These are phyloP conservation scores for Gelatoporia subvermispora DNA, from an alignment of 768 basidiomycete genomes.

Conservation along the genomic window DNA sequence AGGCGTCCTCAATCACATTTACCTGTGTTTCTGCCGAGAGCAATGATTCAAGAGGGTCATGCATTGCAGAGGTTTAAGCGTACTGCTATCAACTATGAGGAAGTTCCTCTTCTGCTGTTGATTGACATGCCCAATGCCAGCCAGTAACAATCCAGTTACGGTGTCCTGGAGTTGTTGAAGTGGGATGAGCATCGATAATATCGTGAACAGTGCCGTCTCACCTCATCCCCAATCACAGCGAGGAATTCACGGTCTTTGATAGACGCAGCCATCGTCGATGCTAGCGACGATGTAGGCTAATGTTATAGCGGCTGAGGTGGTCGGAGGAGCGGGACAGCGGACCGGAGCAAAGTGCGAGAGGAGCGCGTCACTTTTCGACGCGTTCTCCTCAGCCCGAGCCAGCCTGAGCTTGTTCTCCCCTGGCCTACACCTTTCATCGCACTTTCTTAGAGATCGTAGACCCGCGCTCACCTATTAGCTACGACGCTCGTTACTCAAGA, in stretches of 20 bases:
- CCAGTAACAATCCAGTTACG: slow-evolving; percentile 91
- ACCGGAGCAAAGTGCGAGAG: not conserved
- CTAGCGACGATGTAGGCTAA: not conserved
- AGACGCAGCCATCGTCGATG: slow-evolving; percentile 44
- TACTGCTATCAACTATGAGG: slow-evolving; percentile 92
- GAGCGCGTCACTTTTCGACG: not conserved
- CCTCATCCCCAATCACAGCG: slow-evolving; percentile 98
- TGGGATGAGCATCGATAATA: too few species aligned
- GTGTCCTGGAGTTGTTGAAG: slow-evolving; percentile 80
- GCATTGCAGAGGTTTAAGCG: not conserved
- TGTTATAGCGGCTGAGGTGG: not conserved
- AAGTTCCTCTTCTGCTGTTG: slow-evolving; percentile 97
- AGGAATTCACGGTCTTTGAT: slow-evolving; percentile 83
- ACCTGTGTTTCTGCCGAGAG: slow-evolving; percentile 74
- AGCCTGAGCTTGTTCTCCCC: too few species aligned
- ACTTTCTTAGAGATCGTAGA: too few species aligned
- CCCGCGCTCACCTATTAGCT: too few species aligned
- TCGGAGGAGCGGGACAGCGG: not conserved
- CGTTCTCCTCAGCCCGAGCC: not conserved
- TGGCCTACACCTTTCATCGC: too few species aligned
- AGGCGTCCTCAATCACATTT: slow-evolving; percentile 84
- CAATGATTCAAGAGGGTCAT: not conserved
- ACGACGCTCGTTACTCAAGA: not conserved
- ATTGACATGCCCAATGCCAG: slow-evolving; percentile 90
- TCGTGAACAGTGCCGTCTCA: slow-evolving; percentile 28